Evolutionary conservation across 2,329 filamentous ascomycete genomes (phyloP).

Genomic region (Aschersonia sp.): DNA sequence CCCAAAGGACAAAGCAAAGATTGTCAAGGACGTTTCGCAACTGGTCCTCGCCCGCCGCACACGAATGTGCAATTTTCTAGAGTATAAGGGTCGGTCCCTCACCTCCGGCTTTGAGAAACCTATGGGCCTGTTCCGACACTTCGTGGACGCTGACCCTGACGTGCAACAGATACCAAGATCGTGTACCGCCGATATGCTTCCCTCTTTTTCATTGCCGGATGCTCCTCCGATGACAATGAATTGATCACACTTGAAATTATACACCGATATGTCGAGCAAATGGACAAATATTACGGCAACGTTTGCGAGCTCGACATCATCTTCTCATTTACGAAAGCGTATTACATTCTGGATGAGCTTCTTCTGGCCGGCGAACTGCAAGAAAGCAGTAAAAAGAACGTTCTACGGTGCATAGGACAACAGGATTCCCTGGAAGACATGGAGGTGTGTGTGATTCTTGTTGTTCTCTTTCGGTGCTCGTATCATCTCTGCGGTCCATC

Average conservation of each 20-base stretch:
- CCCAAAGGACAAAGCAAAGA: slow-evolving; percentile 97
- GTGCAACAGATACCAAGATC: slow-evolving; percentile 73
- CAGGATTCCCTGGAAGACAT: slow-evolving; percentile 97
- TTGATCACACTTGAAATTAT: slow-evolving; percentile 97
- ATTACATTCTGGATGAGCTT: slow-evolving; percentile 96
- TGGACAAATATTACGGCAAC: slow-evolving; percentile 99
- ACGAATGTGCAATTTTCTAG: slow-evolving; percentile 99
- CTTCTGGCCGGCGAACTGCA: slow-evolving; percentile 92
- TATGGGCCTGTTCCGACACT: too few species aligned
- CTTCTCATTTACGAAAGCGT: slow-evolving; percentile 99
- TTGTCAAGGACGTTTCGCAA: slow-evolving; percentile 98
- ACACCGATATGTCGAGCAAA: slow-evolving; percentile 98
- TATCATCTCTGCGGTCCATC: neutral
- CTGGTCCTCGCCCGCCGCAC: slow-evolving; percentile 90
- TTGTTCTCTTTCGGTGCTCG: neutral
- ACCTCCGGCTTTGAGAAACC: neutral
- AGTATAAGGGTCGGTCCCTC: slow-evolving; percentile 72
- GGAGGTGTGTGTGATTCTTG: slow-evolving; percentile 59
- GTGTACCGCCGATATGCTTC: slow-evolving; percentile 98
- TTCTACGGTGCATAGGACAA: slow-evolving; percentile 86
- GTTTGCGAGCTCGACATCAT: slow-evolving; percentile 99
- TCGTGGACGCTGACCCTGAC: neutral
- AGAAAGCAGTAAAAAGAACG: slow-evolving; percentile 99
- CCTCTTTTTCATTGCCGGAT: slow-evolving; percentile 97
- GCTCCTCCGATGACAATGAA: slow-evolving; percentile 94